Evolutionary conservation across 352 stramenopile genomes (phyloP).

Genomic region (Phytopythium cucurbitacearum): DNA sequence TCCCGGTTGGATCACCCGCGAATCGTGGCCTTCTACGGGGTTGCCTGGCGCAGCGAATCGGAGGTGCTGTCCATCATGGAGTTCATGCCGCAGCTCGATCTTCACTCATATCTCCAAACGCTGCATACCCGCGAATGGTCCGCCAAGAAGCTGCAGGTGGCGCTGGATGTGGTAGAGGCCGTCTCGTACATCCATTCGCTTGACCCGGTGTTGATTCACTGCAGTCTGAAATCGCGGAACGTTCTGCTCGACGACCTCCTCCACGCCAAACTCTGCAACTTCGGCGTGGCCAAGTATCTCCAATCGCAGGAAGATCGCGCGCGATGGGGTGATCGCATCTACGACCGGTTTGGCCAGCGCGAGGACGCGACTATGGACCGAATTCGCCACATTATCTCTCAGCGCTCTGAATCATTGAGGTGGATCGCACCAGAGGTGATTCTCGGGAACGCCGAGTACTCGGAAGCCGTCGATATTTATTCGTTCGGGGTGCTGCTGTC

Average conservation of each 20-base stretch:
- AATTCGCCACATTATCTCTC: conserved; percentile 14
- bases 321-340: neutral
- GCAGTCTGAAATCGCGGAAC: conserved; percentile 22
- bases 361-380: conserved; percentile 11
- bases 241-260: conserved; percentile 15
- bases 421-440: conserved; percentile 21
- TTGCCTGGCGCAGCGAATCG: conserved; percentile 27
- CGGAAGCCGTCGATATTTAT: conserved; percentile 17
- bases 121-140: conserved; percentile 18
- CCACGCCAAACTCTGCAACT: conserved; percentile 22
- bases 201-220: conserved; percentile 18
- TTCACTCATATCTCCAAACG: conserved; percentile 16
- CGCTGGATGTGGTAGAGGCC: conserved; percentile 39
- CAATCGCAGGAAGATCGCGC: neutral
- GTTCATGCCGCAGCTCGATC: conserved; percentile 39
- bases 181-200: conserved; percentile 27
- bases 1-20: conserved; percentile 44
- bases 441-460: conserved; percentile 14
- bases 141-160: conserved; percentile 32
- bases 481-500: conserved; percentile 17
- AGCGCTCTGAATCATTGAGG: conserved; percentile 6
- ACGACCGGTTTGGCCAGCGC: neutral
- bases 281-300: conserved; percentile 21
- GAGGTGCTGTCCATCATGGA: conserved; percentile 39
- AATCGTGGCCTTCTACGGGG: conserved; percentile 47